Percentiles rank a stretch among this genome's conserved stretches.
phyloP scores from a whole-genome alignment of 306 rosid genomes.

The Elaeagnus macrophylla region DNA sequence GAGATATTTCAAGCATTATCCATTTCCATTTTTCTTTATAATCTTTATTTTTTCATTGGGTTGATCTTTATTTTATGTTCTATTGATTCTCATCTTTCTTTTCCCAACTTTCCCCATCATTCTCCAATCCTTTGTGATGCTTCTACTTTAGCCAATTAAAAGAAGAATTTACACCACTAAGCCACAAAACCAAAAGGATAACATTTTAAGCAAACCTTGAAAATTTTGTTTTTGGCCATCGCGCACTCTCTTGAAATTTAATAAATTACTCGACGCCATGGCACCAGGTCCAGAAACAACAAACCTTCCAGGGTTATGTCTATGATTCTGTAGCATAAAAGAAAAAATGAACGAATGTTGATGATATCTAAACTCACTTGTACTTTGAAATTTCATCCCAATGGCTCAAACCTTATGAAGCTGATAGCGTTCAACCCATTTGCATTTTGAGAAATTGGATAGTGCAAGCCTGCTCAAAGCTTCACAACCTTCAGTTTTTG shows the following conservation, averaged over 20 bases:
- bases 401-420: slow-evolving; percentile 54
- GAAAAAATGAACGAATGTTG: slow-evolving; percentile 14
- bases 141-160: background rate
- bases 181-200: background rate
- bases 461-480: slow-evolving; percentile 65
- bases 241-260: slow-evolving; percentile 38
- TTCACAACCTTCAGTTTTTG: slow-evolving; percentile 78
- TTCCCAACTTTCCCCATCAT: background rate
- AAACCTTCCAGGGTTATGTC: slow-evolving; percentile 37
- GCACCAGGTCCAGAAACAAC: slow-evolving; percentile 32
- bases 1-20: too few relatives aligned
- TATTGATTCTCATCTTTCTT: too few relatives aligned
- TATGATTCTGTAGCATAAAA: slow-evolving; percentile 47
- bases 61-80: too few relatives aligned
- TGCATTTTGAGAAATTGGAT: slow-evolving; percentile 47
- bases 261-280: slow-evolving; percentile 36
- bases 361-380: slow-evolving; percentile 4
- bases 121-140: background rate
- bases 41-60: too few relatives aligned
- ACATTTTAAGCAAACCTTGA: slow-evolving; percentile 56
- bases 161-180: slow-evolving; percentile 1
- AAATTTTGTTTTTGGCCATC: slow-evolving; percentile 54
- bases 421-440: slow-evolving; percentile 76
- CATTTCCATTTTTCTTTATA: too few relatives aligned
- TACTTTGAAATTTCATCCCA: background rate